Base-by-base conservation (phyloP, 345 rosid species). In the Salix exigua region DNA sequence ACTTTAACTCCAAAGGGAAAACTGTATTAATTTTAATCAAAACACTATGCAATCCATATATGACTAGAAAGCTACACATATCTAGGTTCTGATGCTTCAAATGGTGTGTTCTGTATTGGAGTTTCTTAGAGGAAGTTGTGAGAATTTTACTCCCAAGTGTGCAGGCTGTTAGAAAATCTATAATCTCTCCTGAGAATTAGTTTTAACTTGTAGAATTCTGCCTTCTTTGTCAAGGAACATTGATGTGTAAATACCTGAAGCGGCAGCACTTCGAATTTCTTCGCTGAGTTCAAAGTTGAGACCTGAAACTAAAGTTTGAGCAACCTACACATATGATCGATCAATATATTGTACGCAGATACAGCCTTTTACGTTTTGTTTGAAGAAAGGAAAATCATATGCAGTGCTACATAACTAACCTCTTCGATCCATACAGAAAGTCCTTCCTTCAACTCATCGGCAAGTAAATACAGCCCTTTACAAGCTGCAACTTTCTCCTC, bases 251-350 rank as follows among this genome's bases (percentile, higher is more conserved):
- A 23, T 46, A 77, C 80, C 80, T 14, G 51, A 71, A 17, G 53
- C 46, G 17, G 80, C 69, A 63, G 38, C 65, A 25, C 31, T 33
- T 77, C 71, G 51, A 48, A 65, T 42, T 28, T 71, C 65, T 63
- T 50, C 75, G 46, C 50, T 48, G 44, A 46, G 19, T 10, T 64
- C 51, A 35, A 63, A 77, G 6, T 33, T 71, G 33, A 71, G 64
- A 71, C 65, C 71, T 31, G 80, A 70, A 71, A 77, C 71, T 51
- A 77, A 46, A 71, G 75, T 50, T n/a, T 38, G 64, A 71, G 80
- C 80, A 46, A 71, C 80, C 80, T 77, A 37, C 64, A 64, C 19
- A 77, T 13, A 17, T 44, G 38, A 8, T n/a, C 35, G 6, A 40
- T 12, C 26, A 6, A 37, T 68, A 38, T 26, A 30, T 53, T 53